These are phyloP conservation scores for Cucurbita argyrosperma DNA, from an alignment of 306 rosid genomes.

Conservation along the genomic window DNA sequence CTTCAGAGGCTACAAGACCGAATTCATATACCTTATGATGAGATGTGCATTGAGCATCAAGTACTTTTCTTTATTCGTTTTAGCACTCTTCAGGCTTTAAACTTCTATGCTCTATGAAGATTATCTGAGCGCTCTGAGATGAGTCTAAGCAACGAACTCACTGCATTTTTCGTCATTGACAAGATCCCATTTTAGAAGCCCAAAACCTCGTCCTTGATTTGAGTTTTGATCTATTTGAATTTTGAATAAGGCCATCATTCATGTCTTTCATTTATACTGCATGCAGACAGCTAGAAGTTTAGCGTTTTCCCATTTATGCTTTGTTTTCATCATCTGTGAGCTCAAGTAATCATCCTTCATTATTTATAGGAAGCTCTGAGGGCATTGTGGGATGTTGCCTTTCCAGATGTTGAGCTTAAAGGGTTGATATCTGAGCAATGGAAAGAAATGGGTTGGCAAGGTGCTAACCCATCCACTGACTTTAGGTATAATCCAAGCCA, in stretches of 20 bases:
- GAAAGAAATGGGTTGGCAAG: slow-evolving; percentile 99
- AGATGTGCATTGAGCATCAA: slow-evolving; percentile 60
- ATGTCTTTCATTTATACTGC: too few relatives aligned
- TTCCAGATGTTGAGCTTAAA: slow-evolving; percentile 50
- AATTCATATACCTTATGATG: slow-evolving; percentile 61
- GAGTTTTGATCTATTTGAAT: neutral
- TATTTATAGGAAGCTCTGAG: slow-evolving; percentile 57
- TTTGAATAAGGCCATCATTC: too few relatives aligned
- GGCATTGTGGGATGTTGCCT: slow-evolving; percentile 68
- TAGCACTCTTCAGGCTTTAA: neutral
- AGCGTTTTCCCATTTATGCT: neutral
- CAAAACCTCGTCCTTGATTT: neutral
- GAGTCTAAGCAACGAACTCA: neutral
- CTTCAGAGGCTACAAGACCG: slow-evolving; percentile 78
- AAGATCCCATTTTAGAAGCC: neutral
- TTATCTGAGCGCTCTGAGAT: neutral
- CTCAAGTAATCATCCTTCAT: slow-evolving; percentile 2
- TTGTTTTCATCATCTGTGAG: neutral
- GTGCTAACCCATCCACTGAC: slow-evolving; percentile 93
- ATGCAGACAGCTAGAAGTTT: neutral
- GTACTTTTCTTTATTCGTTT: slow-evolving; percentile 26
- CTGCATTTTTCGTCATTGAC: neutral
- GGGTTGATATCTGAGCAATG: slow-evolving; percentile 84
- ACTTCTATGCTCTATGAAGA: neutral
- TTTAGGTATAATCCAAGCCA: slow-evolving; percentile 40